phyloP scores from a whole-genome alignment of 2,329 filamentous ascomycete genomes.

The Xylariaceae sp. region DNA sequence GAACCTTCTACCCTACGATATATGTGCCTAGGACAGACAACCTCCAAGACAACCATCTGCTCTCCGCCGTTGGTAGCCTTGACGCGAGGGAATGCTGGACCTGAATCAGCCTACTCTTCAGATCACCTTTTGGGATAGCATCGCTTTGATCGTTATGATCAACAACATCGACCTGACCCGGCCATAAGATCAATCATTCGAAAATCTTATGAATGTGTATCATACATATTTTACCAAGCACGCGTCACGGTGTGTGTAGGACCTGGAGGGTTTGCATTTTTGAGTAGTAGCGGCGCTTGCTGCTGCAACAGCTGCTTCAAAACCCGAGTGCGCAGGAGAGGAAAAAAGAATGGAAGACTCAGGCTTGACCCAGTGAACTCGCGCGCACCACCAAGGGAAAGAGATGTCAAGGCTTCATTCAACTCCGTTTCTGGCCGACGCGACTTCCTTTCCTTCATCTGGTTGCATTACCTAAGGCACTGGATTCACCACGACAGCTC shows the following conservation, averaged over 20 bases:
- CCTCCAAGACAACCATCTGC: neutral
- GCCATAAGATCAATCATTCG: neutral
- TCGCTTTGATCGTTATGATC: neutral
- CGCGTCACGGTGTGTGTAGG: neutral
- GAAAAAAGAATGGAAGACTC: constrained; percentile 1
- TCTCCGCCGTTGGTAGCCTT: neutral
- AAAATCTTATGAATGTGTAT: neutral
- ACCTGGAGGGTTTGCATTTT: neutral
- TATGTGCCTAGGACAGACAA: neutral
- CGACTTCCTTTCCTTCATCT: neutral
- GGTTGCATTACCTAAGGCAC: neutral
- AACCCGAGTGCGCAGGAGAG: neutral
- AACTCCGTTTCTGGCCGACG: neutral
- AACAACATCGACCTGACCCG: neutral
- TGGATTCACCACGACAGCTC: constrained; percentile 31
- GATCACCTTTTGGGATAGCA: neutral
- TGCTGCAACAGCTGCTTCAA: constrained; percentile 1
- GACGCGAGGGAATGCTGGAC: neutral
- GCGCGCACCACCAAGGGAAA: constrained; percentile 15
- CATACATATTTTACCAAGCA: neutral
- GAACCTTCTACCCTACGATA: constrained; percentile 3
- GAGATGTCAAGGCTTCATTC: constrained; percentile 9
- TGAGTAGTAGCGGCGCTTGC: neutral
- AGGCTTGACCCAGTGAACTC: neutral
- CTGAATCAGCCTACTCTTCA: neutral